phyloP scores from a whole-genome alignment of 208 protist genomes.

The Balamuthia mandrillaris region DNA sequence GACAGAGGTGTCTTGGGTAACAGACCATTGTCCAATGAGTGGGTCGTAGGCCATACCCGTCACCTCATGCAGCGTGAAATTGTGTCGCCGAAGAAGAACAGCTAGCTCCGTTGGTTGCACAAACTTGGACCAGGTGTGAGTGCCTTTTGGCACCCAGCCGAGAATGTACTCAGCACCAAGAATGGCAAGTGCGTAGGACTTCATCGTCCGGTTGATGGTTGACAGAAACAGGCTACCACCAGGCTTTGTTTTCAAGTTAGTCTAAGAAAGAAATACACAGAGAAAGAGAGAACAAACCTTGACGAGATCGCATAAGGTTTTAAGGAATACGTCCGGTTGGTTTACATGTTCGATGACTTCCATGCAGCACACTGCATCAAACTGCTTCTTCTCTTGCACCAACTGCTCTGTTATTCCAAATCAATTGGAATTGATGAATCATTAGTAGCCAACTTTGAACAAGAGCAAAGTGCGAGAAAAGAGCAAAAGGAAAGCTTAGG shows the following conservation, averaged over 20 bases:
- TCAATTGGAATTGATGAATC: conserved; percentile 31
- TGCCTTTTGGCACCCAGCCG: conserved; percentile 77
- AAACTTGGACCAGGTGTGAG: conserved; percentile 87
- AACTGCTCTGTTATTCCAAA: conserved; percentile 69
- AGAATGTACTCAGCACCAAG: conserved; percentile 81
- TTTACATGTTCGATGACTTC: conserved; percentile 90
- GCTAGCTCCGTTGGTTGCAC: conserved; percentile 77
- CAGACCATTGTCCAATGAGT: neutral
- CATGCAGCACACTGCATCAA: conserved; percentile 82
- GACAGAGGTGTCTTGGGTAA: neutral
- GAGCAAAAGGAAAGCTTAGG: too few relatives aligned
- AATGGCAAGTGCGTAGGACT: conserved; percentile 78
- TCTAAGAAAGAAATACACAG: neutral
- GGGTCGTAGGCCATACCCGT: neutral
- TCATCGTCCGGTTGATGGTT: conserved; percentile 84
- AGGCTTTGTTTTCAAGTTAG: conserved; percentile 34
- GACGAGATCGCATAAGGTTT: conserved; percentile 73
- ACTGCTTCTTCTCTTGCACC: conserved; percentile 62
- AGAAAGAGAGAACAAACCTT: conserved; percentile 48
- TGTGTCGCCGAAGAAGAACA: neutral
- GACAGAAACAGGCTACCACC: conserved; percentile 83
- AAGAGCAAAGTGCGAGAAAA: too few relatives aligned
- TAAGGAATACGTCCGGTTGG: conserved; percentile 79
- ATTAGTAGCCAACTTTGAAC: neutral
- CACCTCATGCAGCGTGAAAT: neutral